phyloP scores from a whole-genome alignment of 2,329 filamentous ascomycete species.

The Dothiorella sarmentorum region DNA sequence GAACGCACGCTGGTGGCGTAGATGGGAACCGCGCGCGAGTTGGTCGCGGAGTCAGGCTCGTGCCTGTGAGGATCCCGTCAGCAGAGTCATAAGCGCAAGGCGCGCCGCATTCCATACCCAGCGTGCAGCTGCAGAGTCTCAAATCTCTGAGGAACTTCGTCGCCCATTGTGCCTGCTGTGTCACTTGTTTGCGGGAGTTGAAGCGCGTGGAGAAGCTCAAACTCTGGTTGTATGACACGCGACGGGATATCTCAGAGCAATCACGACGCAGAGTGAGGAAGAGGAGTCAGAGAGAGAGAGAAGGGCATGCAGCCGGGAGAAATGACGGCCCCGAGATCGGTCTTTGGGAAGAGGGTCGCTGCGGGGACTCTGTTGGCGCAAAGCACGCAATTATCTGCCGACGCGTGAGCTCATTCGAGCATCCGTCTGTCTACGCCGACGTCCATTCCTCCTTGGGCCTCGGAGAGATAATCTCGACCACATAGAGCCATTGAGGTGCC shows the following conservation, averaged over 20 bases:
- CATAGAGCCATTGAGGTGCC: not conserved
- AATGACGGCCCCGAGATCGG: not conserved
- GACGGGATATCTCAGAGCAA: not conserved
- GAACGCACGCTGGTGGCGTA: slow-evolving; percentile 75
- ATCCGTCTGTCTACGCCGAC: not conserved
- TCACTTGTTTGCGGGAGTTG: not conserved
- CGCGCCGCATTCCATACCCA: slow-evolving; percentile 31
- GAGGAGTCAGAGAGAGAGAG: not conserved
- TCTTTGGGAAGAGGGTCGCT: not conserved
- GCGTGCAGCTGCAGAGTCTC: slow-evolving; percentile 52
- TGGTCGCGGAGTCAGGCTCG: slow-evolving; percentile 74
- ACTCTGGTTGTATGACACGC: not conserved
- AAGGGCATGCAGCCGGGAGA: not conserved
- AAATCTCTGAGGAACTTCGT: slow-evolving; percentile 28
- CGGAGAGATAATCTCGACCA: not conserved
- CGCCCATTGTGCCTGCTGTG: slow-evolving; percentile 5
- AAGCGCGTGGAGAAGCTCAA: not conserved
- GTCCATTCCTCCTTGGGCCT: not conserved
- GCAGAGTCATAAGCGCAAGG: not conserved
- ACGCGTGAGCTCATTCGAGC: slow-evolving; percentile 8
- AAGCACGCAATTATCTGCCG: slow-evolving; percentile 15
- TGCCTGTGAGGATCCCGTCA: slow-evolving; percentile 53
- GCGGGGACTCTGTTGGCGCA: slow-evolving; percentile 6
- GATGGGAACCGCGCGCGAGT: slow-evolving; percentile 88
- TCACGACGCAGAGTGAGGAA: not conserved